A percentile compares a stretch with the other conserved stretches of the same genome.
These are phyloP conservation scores for Boletus rubescentipes DNA, from an alignment of 768 basidiomycete species.

Conservation along the genomic window DNA sequence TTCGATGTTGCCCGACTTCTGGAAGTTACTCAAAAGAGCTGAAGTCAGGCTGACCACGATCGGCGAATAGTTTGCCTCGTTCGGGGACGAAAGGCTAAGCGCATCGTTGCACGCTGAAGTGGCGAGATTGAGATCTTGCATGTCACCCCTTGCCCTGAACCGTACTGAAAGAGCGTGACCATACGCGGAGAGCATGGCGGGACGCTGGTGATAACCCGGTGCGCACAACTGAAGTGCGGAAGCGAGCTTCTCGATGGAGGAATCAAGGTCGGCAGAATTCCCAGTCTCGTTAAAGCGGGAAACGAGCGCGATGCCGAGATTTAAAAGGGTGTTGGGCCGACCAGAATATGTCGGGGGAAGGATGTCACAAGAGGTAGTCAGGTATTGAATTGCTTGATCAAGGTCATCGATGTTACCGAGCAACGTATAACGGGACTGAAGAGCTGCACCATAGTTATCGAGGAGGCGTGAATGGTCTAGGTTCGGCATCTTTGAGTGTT, in stretches of 20 bases:
- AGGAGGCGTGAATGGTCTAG: slow-evolving; percentile 20
- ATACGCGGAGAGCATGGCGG: slow-evolving; percentile 11
- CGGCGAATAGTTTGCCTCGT: background rate
- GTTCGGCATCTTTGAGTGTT: slow-evolving; percentile 13
- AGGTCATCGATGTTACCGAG: slow-evolving; percentile 21
- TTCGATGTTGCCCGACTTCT: slow-evolving; percentile 5
- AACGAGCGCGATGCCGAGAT: slow-evolving; percentile 8
- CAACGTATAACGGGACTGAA: slow-evolving; percentile 15
- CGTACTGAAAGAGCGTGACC: slow-evolving; percentile 13
- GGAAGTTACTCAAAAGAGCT: slow-evolving; percentile 9
- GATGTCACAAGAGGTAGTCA: slow-evolving; percentile 18
- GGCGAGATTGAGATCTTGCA: slow-evolving; percentile 15
- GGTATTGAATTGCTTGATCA: slow-evolving; percentile 21
- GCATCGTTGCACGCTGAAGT: slow-evolving; percentile 18
- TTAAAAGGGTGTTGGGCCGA: slow-evolving; percentile 12
- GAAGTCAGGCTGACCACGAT: slow-evolving; percentile 1
- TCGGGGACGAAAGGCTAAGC: slow-evolving; percentile 6
- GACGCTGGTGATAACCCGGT: slow-evolving; percentile 4
- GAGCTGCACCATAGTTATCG: slow-evolving; percentile 18
- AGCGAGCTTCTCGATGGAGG: slow-evolving; percentile 13
- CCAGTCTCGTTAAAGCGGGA: slow-evolving; percentile 11
- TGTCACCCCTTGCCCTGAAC: slow-evolving; percentile 14
- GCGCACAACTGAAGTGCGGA: slow-evolving; percentile 15
- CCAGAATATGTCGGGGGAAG: slow-evolving; percentile 4
- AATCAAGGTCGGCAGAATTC: slow-evolving; percentile 13